These are phyloP conservation scores for Endogone sp. DNA, from an alignment of 192 early-diverging fungal species.

Conservation along the genomic window DNA sequence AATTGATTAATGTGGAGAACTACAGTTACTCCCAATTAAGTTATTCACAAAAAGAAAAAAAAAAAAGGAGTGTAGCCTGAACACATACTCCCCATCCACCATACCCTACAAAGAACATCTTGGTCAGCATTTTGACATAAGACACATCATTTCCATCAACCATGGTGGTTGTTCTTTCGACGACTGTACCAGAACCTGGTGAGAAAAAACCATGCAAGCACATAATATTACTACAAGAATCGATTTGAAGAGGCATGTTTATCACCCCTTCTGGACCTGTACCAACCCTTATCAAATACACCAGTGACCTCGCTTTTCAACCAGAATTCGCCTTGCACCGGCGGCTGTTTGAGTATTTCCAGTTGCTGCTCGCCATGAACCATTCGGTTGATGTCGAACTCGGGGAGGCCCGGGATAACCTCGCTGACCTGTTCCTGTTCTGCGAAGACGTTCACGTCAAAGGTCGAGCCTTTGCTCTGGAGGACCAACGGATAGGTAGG, in stretches of 20 bases:
- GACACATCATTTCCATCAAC: constrained; percentile 46
- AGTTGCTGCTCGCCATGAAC: constrained; percentile 74
- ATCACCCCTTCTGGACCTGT: too few relatives aligned
- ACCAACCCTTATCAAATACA: constrained; percentile 67
- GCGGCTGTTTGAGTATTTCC: constrained; percentile 56
- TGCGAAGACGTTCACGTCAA: constrained; percentile 45
- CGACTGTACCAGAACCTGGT: constrained; percentile 55
- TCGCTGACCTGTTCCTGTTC: too few relatives aligned
- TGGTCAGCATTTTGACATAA: constrained; percentile 42
- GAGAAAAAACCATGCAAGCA: too few relatives aligned
- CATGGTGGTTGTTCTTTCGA: constrained; percentile 50
- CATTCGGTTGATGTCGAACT: constrained; percentile 60
- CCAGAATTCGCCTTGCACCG: constrained; percentile 54
- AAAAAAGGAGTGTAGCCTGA: too few relatives aligned
- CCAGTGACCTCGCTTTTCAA: constrained; percentile 49
- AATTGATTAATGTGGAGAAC: too few relatives aligned
- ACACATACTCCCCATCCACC: constrained; percentile 60
- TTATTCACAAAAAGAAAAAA: too few relatives aligned
- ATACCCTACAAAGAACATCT: constrained; percentile 62
- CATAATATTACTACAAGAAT: too few relatives aligned
- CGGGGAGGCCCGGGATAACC: constrained; percentile 56
- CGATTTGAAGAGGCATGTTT: too few relatives aligned
- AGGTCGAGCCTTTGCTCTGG: constrained; percentile 45
- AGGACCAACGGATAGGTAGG: constrained; percentile 71
- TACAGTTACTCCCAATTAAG: too few relatives aligned